phyloP scores from a whole-genome alignment of 306 rosid species.

The peach (Prunus persica) region Prunus_persica_NCBIv2 NC_034016.1:938001-938500 shows the following conservation, averaged over 20 bases:
- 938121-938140: neutral
- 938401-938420: too few relatives aligned
- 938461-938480: too few relatives aligned
- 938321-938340: too few relatives aligned
- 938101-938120: neutral
- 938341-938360: too few relatives aligned
- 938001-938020: constrained; percentile 23
- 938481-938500: neutral
- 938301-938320: neutral
- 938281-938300: constrained; percentile 3
- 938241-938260: constrained; percentile 14
- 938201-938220: neutral
- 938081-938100: constrained; percentile 14
- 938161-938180: constrained; percentile 24
- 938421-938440: too few relatives aligned
- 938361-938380: too few relatives aligned
- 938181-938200: constrained; percentile 13
- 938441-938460: accelerated
- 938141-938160: constrained; percentile 42
- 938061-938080: constrained; percentile 30
- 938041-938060: constrained; percentile 9
- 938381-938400: too few relatives aligned
- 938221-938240: neutral
- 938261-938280: neutral
- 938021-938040: constrained; percentile 32